Base-by-base conservation (phyloP, 78 protist species). In the Corallochytrium limacisporum region DNA sequence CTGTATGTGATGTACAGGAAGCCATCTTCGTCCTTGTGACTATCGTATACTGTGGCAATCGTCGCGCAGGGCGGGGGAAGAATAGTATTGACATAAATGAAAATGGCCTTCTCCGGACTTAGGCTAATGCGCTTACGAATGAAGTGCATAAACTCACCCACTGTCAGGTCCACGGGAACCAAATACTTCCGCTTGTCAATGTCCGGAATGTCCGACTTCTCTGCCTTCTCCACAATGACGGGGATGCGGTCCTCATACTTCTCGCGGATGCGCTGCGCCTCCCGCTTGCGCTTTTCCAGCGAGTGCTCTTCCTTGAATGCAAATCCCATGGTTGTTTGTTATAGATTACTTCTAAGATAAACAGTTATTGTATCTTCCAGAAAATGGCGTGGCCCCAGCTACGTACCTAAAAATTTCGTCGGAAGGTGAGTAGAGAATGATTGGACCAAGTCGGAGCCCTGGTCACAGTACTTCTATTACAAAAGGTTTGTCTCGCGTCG, bases 21-120 rank as follows among this genome's bases (percentile, higher is more conserved):
- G 50, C 95, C 95, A 61, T 91, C 95, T 44, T 87, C 89, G 61
- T 91, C 92, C 74, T 76, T 66, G 43, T 80, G 68, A 61, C 79
- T 78, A 29, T 88, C 83, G 54, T 91, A 91, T 26, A 91, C 40
- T 4, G 37, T 4, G 0, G 71, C 48, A 87, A 90, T 82, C 20
- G 70, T 49, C 12, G 87, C 75, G 1, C 76, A 73, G 0, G 83
- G 77, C 5, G 82, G 83, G 16, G 72, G 72, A 1, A 62, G 65
- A 10, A 31, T 61, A 61, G 48, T 44, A 20, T 44, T 44, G 49
- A 44, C 49, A 44, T 44, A 20, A 44, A 18, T 20, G 18, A 44
- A 44, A 69, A 88, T 57, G 6, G 86, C 81, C 81, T 76, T 73
- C 54, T 90, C 89, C 8, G 89, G 77, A 5, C 65, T 28, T 38